A percentile compares a stretch with the other conserved stretches of the same genome.
Conservation (phyloP, 2,329 filamentous ascomycete species). For the Nakataea oryzae region DNA sequence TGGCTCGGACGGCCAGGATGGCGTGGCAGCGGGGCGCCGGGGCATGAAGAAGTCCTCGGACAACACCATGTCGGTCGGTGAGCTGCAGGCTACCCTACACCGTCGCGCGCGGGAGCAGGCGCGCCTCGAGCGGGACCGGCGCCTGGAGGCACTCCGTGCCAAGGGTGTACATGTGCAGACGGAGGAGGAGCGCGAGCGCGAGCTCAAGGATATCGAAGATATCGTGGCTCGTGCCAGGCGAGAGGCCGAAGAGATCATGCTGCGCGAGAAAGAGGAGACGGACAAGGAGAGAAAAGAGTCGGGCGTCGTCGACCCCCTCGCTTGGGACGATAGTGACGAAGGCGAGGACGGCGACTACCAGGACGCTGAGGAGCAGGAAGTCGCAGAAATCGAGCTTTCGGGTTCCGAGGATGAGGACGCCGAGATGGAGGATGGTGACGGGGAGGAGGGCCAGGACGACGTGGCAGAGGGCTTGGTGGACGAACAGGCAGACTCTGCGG, state of each 20-base stretch:
- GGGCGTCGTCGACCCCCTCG: constrained; percentile 35
- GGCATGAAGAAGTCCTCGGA: constrained; percentile 34
- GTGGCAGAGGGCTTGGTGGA: constrained; percentile 11
- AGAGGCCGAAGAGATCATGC: constrained; percentile 70
- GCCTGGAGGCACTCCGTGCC: constrained; percentile 64
- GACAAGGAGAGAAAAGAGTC: constrained; percentile 49
- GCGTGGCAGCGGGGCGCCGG: constrained; percentile 14
- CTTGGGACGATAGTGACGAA: constrained; percentile 43
- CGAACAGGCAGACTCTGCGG: constrained; percentile 10
- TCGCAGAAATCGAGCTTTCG: constrained; percentile 10
- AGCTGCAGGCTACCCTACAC: constrained; percentile 44
- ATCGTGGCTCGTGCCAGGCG: constrained; percentile 74
- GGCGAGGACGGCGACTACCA: constrained; percentile 32
- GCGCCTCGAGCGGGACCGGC: constrained; percentile 63
- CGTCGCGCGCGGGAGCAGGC: constrained; percentile 73
- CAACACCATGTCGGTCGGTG: constrained; percentile 37
- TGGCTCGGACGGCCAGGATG: constrained; percentile 43
- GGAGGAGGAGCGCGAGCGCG: constrained; percentile 72
- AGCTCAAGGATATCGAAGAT: constrained; percentile 77
- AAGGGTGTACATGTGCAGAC: constrained; percentile 78
- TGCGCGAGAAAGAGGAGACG: constrained; percentile 62
- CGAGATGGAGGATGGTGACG: constrained; percentile 3
- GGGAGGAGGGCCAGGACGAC: constrained; percentile 3
- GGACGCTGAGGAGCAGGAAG: constrained; percentile 18
- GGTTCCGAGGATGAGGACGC: constrained; percentile 10